Evolutionary conservation across 805 yeast genomes (phyloP), one percentile per base, ranked within the genome.

Genomic region (Scheffersomyces stipitis): DNA sequence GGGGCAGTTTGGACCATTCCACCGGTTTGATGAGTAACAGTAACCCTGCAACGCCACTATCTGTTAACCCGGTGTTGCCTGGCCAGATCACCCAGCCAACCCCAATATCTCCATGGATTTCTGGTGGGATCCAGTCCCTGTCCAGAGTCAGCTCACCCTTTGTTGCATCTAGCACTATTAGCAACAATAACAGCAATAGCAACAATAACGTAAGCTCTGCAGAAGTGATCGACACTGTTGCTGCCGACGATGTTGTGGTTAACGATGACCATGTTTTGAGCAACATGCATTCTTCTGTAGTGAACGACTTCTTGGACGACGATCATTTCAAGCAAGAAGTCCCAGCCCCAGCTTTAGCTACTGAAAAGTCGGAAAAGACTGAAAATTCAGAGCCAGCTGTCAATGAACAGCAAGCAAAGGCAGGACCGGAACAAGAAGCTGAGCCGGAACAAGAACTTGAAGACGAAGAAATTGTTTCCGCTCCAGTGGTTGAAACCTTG

Each of bases 81-180:
- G 34, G 56, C 7, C 52, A 51, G 27, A 40, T 62, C 31, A 43
- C 47, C 27, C 71, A 63, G 42, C 64, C 69, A 3, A 52, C 69
- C 13, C 70, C 72, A 4, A 48, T 65, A 33, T 68, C 73, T 4
- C 74, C 74, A 4, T 69, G 73, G 75, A 36, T 58, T 26, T 44
- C 65, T 6, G 55, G 62, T 9, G n/a, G n/a, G n/a, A 52, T 55
- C 10, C 66, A 56, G 34, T 46, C 62, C 4, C 57, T 43, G 40
- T 64, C 71, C 3, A 51, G 74, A 16, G 69, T 60, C 15, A 59
- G 54, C 37, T 66, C 73, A 5, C 75, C 75, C 3, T 69, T 68
- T 44, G 60, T 61, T 22, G 60, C 68, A 4, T 28, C 14, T n/a
- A 17, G n/a, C 5, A 10, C 26, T 14, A 16, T 9, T 20, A 15